Evolutionary conservation across 192 early-diverging fungal species (phyloP), one percentile per base, ranked within the genome.

Genomic region (Linnemannia schmuckeri): DNA sequence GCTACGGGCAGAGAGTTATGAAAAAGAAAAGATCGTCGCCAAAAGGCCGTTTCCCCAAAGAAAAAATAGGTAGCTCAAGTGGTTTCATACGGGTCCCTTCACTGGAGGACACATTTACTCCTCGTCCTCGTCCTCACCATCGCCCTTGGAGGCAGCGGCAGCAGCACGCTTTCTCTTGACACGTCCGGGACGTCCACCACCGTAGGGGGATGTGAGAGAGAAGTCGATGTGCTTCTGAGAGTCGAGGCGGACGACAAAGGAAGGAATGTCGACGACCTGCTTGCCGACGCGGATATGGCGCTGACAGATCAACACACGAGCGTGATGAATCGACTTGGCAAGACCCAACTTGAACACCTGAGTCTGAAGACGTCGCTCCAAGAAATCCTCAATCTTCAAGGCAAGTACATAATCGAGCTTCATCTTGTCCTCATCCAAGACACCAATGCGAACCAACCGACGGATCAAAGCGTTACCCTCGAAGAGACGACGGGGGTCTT

Each of bases 381-480:
- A 92, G 91, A 99, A 99, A 90, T 99, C 97, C 91, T 98, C 97
- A 85, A 98, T 94, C 92, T 97, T 98, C 81, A 99, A 94, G 87
- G 94, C 96, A 79, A 99, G 91, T 57, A 98, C 97, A 93, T 99
- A 99, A 94, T 99, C 98, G 85, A 99, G 94, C 93, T 97, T 97
- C 92, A 97, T 97, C 90, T 97, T 98, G 93, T 92, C 88, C 90
- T 99, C 98, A 90, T 98, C 97, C 89, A 99, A 93, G 89, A 99
- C 96, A 90, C 98, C 98, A 74, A 97, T 97, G 89, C 98, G 96
- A 87, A 99, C 98, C 89, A 99, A 93, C 85, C 98, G 96, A 82
- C 98, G 96, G 91, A 99, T 98, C 78, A 99, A 93, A 42, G 98
- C 98, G 91, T 99, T 99, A 92, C 98, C 98, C 93, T 99, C 98